Percentiles rank a stretch among this genome's conserved stretches.
phyloP scores from a whole-genome alignment of 2,329 filamentous ascomycete genomes.

The Exophiala dermatitidis region DNA sequence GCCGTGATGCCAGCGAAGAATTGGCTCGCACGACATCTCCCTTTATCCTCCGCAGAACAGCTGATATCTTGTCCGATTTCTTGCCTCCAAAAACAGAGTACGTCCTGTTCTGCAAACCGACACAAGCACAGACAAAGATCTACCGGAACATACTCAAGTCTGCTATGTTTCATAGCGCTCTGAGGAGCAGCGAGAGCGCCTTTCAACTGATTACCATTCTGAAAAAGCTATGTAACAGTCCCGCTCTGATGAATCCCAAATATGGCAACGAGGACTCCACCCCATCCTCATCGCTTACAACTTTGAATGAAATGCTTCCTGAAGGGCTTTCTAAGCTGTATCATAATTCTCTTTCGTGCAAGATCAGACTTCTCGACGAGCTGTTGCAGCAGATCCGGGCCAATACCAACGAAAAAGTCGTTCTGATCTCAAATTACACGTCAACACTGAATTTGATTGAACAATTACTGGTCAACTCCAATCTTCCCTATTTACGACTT shows the following conservation, averaged over 20 bases:
- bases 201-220: constrained; percentile 64
- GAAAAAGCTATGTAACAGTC: constrained; percentile 69
- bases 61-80: constrained; percentile 59
- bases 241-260: constrained; percentile 52
- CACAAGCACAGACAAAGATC: constrained; percentile 52
- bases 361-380: constrained; percentile 60
- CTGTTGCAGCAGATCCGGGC: constrained; percentile 55
- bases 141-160: constrained; percentile 60
- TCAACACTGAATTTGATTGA: constrained; percentile 62
- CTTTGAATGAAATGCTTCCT: constrained; percentile 49
- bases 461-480: constrained; percentile 53
- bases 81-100: constrained; percentile 62
- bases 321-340: constrained; percentile 47
- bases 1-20: constrained; percentile 55
- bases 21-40: constrained; percentile 53
- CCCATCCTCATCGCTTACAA: constrained; percentile 41
- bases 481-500: constrained; percentile 58
- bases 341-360: constrained; percentile 54
- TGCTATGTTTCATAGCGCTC: constrained; percentile 53
- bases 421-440: constrained; percentile 70
- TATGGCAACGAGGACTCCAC: constrained; percentile 41
- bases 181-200: constrained; percentile 54
- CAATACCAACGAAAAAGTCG: constrained; percentile 61
- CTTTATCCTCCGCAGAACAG: constrained; percentile 60
- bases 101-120: constrained; percentile 59